Conservation (phyloP, 2,329 filamentous ascomycete species). For the Cladosporium austrohemisphaericum region DNA sequence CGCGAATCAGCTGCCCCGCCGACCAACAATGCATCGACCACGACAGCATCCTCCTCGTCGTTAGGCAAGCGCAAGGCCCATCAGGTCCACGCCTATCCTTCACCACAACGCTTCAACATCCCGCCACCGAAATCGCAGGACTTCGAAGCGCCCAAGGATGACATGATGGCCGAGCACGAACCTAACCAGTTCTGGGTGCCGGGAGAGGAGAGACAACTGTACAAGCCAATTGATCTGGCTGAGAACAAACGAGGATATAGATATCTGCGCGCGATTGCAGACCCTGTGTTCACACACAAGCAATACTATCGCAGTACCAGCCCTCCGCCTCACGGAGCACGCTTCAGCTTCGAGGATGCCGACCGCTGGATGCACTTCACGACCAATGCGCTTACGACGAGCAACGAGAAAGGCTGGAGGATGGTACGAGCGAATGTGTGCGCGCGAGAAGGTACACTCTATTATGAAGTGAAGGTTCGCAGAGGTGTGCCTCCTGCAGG, state of each 20-base stretch:
- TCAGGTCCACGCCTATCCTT: conserved; percentile 35
- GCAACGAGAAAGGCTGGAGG: conserved; percentile 88
- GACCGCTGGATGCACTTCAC: conserved; percentile 78
- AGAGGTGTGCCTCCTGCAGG: conserved; percentile 61
- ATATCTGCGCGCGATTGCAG: conserved; percentile 86
- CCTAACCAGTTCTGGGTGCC: conserved; percentile 42
- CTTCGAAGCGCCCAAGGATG: conserved; percentile 48
- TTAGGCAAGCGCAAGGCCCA: conserved; percentile 37
- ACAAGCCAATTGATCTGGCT: conserved; percentile 51
- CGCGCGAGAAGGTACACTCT: conserved; percentile 83
- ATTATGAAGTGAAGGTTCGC: conserved; percentile 89
- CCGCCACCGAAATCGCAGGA: conserved; percentile 45
- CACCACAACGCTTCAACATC: conserved; percentile 50
- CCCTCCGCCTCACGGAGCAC: conserved; percentile 73
- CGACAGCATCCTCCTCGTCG: conserved; percentile 27
- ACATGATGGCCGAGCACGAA: conserved; percentile 46
- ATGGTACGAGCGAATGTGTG: conserved; percentile 88
- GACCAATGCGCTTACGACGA: conserved; percentile 69
- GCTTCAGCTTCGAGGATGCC: conserved; percentile 89
- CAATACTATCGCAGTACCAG: conserved; percentile 89
- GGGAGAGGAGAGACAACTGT: conserved; percentile 41
- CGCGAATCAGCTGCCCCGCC: conserved; percentile 44
- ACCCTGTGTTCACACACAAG: conserved; percentile 79
- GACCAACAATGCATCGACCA: conserved; percentile 34
- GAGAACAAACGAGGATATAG: conserved; percentile 72